phyloP scores from a whole-genome alignment of 768 basidiomycete genomes.

The Kwoniella shandongensis region DNA sequence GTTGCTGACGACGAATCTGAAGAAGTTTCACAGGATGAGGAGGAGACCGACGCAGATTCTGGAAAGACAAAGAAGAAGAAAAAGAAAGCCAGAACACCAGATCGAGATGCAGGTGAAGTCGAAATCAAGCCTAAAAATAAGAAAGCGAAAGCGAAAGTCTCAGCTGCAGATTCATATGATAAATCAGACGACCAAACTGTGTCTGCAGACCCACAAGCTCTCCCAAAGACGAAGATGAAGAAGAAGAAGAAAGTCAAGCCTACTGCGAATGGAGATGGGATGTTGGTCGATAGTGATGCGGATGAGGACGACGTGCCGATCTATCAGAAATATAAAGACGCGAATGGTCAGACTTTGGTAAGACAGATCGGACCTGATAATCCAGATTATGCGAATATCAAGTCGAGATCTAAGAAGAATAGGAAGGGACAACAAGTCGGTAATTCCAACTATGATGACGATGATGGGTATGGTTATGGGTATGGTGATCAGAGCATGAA shows the following conservation, averaged over 20 bases:
- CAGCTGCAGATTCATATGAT: slow-evolving; percentile 2
- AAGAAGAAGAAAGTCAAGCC: not conserved
- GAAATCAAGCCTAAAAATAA: too few species aligned
- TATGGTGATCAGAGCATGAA: too few species aligned
- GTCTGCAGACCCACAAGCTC: too few species aligned
- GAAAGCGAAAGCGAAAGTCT: slow-evolving; percentile 8
- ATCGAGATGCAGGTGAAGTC: slow-evolving; percentile 7
- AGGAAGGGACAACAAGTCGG: not conserved
- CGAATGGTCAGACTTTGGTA: slow-evolving; percentile 4
- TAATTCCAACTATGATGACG: slow-evolving; percentile 4
- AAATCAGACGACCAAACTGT: too few species aligned
- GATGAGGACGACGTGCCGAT: slow-evolving; percentile 11
- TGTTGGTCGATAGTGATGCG: not conserved
- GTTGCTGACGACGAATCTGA: not conserved
- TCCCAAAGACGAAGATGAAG: slow-evolving; percentile 4
- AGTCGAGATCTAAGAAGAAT: slow-evolving; percentile 2
- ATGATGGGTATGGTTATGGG: slow-evolving; percentile 6
- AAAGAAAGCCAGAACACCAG: slow-evolving; percentile 5
- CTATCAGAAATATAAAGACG: slow-evolving; percentile 11
- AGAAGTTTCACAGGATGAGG: not conserved
- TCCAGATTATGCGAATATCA: slow-evolving; percentile 2
- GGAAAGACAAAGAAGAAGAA: slow-evolving; percentile 15
- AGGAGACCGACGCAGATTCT: not conserved
- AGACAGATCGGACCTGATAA: slow-evolving; percentile 3
- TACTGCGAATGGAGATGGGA: slow-evolving; percentile 1